Evolutionary conservation across 352 stramenopile genomes (phyloP).

Genomic region (Pythium vanterpoolii): DNA sequence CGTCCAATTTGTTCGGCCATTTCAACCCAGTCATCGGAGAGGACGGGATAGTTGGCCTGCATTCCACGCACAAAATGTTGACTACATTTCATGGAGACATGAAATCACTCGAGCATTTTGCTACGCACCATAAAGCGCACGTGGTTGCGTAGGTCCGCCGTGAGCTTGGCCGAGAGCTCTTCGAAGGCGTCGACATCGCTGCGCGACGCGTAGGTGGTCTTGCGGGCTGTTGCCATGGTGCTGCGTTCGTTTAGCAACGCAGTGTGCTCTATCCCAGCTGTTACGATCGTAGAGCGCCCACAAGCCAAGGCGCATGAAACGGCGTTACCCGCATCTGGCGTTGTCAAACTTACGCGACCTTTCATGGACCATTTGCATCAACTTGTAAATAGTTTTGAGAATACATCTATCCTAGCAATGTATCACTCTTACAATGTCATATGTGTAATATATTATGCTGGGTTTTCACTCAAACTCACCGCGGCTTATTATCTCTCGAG

Average conservation of each 20-base stretch:
- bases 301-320: slow-evolving; percentile 6
- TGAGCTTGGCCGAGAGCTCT: slow-evolving; percentile 83
- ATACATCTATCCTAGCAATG: not conserved
- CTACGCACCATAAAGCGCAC: slow-evolving; percentile 80
- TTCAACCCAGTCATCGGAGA: slow-evolving; percentile 84
- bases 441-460: not conserved
- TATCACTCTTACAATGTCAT: not conserved
- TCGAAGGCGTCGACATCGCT: slow-evolving; percentile 74
- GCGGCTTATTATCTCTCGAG: not conserved
- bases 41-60: slow-evolving; percentile 81
- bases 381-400: slow-evolving; percentile 2
- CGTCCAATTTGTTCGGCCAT: slow-evolving; percentile 88
- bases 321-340: not conserved
- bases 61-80: not conserved
- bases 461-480: too few species aligned
- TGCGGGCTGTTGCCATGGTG: slow-evolving; percentile 42
- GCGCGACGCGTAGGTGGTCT: slow-evolving; percentile 61
- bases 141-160: slow-evolving; percentile 78
- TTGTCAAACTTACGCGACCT: slow-evolving; percentile 14
- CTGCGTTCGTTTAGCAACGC: not conserved
- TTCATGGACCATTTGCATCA: slow-evolving; percentile 1
- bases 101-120: not conserved
- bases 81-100: not conserved
- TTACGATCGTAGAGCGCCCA: not conserved
- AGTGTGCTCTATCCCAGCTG: not conserved